These are phyloP conservation scores for Nannizzia gypsea DNA, from an alignment of 2,329 filamentous ascomycete species.

Conservation along the genomic window DNA sequence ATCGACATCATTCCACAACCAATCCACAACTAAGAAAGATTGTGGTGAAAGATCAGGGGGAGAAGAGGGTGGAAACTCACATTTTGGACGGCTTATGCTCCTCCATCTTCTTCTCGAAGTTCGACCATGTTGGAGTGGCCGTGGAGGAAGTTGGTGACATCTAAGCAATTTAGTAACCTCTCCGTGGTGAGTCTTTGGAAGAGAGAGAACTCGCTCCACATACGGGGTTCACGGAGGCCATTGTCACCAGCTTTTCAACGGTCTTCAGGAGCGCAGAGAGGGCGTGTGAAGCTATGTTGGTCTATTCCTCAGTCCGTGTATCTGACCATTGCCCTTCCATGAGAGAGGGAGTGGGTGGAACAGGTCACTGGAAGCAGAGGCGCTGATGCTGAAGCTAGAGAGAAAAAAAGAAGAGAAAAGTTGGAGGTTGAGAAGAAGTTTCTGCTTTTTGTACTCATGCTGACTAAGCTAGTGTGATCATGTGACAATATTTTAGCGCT, in stretches of 20 bases:
- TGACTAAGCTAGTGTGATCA: slow-evolving; percentile 8
- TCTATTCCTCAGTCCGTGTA: neutral
- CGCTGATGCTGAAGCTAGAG: neutral
- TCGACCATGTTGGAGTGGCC: slow-evolving; percentile 56
- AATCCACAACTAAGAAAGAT: slow-evolving; percentile 6
- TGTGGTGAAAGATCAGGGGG: neutral
- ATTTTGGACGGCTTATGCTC: slow-evolving; percentile 79
- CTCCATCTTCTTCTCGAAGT: slow-evolving; percentile 71
- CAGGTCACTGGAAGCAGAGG: neutral
- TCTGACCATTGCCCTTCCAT: neutral
- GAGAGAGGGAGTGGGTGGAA: neutral
- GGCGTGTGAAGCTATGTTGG: neutral
- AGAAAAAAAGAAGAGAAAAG: neutral
- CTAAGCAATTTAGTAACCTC: slow-evolving; percentile 29
- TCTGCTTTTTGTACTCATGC: slow-evolving; percentile 5
- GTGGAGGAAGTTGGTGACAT: slow-evolving; percentile 61
- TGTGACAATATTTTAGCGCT: neutral
- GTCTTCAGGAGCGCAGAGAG: neutral
- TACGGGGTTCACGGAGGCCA: slow-evolving; percentile 34
- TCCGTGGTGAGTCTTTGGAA: slow-evolving; percentile 15
- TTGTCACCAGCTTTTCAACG: slow-evolving; percentile 17
- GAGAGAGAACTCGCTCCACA: slow-evolving; percentile 25
- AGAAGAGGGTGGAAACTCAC: slow-evolving; percentile 45
- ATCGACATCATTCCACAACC: slow-evolving; percentile 14
- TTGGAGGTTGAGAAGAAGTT: slow-evolving; percentile 1